phyloP scores from a whole-genome alignment of 176 grass and related monocot genomes.

The Avena insularis region DNA sequence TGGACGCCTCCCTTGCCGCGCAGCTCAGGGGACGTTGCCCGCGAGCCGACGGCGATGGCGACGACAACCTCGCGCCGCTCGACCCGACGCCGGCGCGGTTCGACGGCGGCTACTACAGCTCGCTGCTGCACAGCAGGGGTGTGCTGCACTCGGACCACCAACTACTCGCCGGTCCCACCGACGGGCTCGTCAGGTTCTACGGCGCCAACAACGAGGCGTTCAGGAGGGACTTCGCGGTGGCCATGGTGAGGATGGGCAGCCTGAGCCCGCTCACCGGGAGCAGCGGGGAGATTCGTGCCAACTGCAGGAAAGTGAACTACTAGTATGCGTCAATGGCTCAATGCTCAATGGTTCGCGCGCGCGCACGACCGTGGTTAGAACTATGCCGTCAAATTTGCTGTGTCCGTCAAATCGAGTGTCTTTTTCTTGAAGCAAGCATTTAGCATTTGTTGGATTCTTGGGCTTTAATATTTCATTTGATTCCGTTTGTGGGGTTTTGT shows the following conservation, averaged over 20 bases:
- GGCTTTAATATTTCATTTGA: neutral
- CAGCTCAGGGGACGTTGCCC: constrained; percentile 59
- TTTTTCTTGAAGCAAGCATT: neutral
- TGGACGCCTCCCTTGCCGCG: constrained; percentile 54
- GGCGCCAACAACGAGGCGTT: constrained; percentile 54
- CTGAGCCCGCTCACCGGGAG: constrained; percentile 61
- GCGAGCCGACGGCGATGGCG: constrained; percentile 47
- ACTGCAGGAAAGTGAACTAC: constrained; percentile 70
- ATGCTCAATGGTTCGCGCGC: neutral
- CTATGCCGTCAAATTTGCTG: neutral
- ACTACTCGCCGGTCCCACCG: constrained; percentile 60
- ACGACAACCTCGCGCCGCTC: constrained; percentile 63
- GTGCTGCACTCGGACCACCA: constrained; percentile 88
- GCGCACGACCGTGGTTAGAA: neutral
- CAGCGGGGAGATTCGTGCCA: constrained; percentile 65
- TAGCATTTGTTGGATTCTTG: neutral
- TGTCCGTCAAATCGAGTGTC: neutral
- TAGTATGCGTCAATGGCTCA: constrained; percentile 18
- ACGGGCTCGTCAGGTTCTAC: constrained; percentile 71
- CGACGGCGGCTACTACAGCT: constrained; percentile 64
- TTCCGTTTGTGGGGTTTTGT: neutral
- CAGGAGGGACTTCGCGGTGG: constrained; percentile 66
- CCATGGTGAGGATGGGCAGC: constrained; percentile 77
- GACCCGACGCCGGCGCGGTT: constrained; percentile 59
- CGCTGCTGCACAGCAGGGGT: constrained; percentile 52